Evolutionary conservation across 2,329 filamentous ascomycete genomes (phyloP).

Genomic region (Lecanicillium sp.): DNA sequence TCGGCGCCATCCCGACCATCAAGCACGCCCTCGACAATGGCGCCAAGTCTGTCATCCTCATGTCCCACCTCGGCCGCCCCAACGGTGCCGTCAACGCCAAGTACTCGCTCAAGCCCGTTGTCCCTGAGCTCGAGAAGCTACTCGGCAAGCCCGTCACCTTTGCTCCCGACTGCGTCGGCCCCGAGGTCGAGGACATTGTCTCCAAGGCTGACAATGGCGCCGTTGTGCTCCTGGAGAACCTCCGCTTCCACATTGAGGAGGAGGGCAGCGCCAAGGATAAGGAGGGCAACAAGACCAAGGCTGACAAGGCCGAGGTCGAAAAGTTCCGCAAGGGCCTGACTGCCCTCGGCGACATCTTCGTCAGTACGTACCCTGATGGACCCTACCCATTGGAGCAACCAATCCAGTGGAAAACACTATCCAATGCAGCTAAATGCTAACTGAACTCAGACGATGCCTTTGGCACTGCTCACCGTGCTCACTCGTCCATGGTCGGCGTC

Average conservation of each 20-base stretch:
- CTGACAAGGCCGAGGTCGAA: constrained; percentile 85
- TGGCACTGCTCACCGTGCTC: constrained; percentile 93
- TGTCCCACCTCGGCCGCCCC: constrained; percentile 97
- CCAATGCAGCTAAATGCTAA: not conserved
- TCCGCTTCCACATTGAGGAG: constrained; percentile 97
- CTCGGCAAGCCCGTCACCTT: constrained; percentile 80
- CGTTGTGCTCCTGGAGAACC: constrained; percentile 89
- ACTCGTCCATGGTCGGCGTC: constrained; percentile 98
- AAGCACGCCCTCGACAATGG: constrained; percentile 87
- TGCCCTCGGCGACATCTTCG: constrained; percentile 87
- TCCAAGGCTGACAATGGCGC: constrained; percentile 74
- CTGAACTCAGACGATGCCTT: constrained; percentile 76
- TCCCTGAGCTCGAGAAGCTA: constrained; percentile 85
- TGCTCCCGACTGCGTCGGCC: constrained; percentile 82
- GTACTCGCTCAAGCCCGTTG: constrained; percentile 90
- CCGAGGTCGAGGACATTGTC: constrained; percentile 83
- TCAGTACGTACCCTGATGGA: constrained; percentile 60
- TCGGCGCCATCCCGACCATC: constrained; percentile 90
- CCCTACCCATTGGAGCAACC: not conserved
- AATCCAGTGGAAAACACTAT: not conserved
- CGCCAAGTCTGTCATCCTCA: constrained; percentile 88
- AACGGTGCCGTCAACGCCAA: constrained; percentile 85
- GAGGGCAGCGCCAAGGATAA: constrained; percentile 93
- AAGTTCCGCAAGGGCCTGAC: constrained; percentile 95
- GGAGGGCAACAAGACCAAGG: constrained; percentile 96